Conservation (phyloP, 2,329 filamentous ascomycete genomes). For the Arthroderma sp. region DNA sequence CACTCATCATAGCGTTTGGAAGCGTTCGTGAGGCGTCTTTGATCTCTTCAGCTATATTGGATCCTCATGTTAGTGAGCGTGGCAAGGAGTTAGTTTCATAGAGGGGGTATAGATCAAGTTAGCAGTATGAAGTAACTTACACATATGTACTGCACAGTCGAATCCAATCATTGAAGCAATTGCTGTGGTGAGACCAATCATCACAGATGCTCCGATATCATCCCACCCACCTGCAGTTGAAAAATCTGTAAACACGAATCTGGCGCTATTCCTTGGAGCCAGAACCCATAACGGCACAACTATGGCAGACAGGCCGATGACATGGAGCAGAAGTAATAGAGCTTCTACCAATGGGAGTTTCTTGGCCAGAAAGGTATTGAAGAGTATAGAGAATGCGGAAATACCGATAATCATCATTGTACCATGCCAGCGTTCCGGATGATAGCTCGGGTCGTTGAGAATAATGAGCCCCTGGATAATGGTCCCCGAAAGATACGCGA, state of each 20-base stretch:
- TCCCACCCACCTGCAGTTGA: slow-evolving; percentile 30
- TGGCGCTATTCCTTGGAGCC: slow-evolving; percentile 24
- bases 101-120: too few species aligned
- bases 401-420: slow-evolving; percentile 32
- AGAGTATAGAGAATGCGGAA: slow-evolving; percentile 26
- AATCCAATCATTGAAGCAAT: slow-evolving; percentile 30
- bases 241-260: slow-evolving; percentile 30
- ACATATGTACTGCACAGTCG: slow-evolving; percentile 35
- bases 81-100: background rate
- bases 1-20: slow-evolving; percentile 38
- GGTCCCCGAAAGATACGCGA: slow-evolving; percentile 32
- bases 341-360: slow-evolving; percentile 28
- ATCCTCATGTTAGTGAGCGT: background rate
- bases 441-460: slow-evolving; percentile 31
- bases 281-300: slow-evolving; percentile 32
- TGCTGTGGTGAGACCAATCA: slow-evolving; percentile 29
- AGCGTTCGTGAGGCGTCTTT: slow-evolving; percentile 37
- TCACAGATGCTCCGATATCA: slow-evolving; percentile 21
- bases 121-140: slow-evolving; percentile 16
- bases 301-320: slow-evolving; percentile 31
- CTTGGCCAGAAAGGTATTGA: slow-evolving; percentile 31
- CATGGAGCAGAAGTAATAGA: slow-evolving; percentile 29
- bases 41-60: slow-evolving; percentile 25
- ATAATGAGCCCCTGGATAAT: slow-evolving; percentile 35
- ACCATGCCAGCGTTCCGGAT: slow-evolving; percentile 31